These are phyloP conservation scores for Planoprotostelium fungivorum DNA, from an alignment of 78 protist genomes.

Conservation along the genomic window DNA sequence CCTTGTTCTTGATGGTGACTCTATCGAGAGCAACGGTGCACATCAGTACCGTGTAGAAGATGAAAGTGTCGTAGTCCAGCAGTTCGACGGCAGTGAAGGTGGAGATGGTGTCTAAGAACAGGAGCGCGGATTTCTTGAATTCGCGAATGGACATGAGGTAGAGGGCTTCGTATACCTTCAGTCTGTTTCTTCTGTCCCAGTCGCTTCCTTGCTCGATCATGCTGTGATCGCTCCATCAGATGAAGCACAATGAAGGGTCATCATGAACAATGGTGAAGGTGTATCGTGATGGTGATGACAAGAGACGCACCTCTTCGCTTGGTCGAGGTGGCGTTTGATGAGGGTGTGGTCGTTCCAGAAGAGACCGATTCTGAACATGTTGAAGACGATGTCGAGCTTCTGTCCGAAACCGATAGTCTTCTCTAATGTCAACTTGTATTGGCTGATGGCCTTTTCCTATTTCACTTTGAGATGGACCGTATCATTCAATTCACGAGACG, in stretches of 20 bases:
- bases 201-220: slow-evolving; percentile 88
- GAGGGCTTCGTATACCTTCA: slow-evolving; percentile 92
- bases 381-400: slow-evolving; percentile 81
- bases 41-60: slow-evolving; percentile 72
- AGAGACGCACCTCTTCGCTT: slow-evolving; percentile 53
- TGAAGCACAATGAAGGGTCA: too few relatives aligned
- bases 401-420: slow-evolving; percentile 92
- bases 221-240: not conserved
- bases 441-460: slow-evolving; percentile 60
- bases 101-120: slow-evolving; percentile 78
- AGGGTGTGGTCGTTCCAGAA: slow-evolving; percentile 77
- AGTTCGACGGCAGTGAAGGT: slow-evolving; percentile 86
- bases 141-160: slow-evolving; percentile 70
- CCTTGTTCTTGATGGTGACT: slow-evolving; percentile 47
- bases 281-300: slow-evolving; percentile 2
- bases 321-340: slow-evolving; percentile 54
- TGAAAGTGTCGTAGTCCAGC: slow-evolving; percentile 67
- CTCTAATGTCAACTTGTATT: slow-evolving; percentile 48
- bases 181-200: slow-evolving; percentile 97
- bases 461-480: not conserved
- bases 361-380: slow-evolving; percentile 80
- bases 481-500: not conserved
- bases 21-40: slow-evolving; percentile 75
- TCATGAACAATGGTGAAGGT: too few relatives aligned
- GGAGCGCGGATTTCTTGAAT: slow-evolving; percentile 77